A percentile compares a stretch with the other conserved stretches of the same genome.
These are phyloP conservation scores for Angomonas ambiguus DNA, from an alignment of 208 protist genomes.

Conservation along the genomic window DNA sequence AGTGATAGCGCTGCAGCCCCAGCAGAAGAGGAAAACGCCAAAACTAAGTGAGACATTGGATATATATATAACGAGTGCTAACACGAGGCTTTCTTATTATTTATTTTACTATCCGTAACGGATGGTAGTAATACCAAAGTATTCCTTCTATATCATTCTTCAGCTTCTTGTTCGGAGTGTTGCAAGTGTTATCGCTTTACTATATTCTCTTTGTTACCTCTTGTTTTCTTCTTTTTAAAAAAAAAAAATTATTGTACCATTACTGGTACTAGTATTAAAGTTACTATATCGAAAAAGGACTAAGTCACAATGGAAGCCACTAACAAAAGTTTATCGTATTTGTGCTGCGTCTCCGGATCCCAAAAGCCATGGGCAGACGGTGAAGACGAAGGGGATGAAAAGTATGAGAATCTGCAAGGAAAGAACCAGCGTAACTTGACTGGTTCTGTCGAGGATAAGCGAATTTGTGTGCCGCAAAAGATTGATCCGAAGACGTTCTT, in stretches of 20 bases:
- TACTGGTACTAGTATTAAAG: too few relatives aligned
- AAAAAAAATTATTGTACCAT: background rate
- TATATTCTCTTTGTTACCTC: too few relatives aligned
- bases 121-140: too few relatives aligned
- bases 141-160: too few relatives aligned
- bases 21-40: background rate
- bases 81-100: background rate
- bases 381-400: constrained; percentile 83
- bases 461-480: constrained; percentile 88
- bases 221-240: too few relatives aligned
- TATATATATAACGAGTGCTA: too few relatives aligned
- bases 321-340: constrained; percentile 33
- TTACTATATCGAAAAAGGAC: constrained; percentile 6
- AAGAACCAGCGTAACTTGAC: constrained; percentile 68
- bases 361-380: constrained; percentile 85
- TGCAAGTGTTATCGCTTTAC: too few relatives aligned
- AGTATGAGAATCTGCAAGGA: constrained; percentile 71
- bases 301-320: background rate
- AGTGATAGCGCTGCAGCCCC: background rate
- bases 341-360: constrained; percentile 62
- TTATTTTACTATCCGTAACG: constrained; percentile 1
- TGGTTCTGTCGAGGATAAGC: constrained; percentile 81
- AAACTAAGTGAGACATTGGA: background rate
- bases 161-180: too few relatives aligned
- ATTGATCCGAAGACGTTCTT: constrained; percentile 93